Base-by-base conservation (phyloP, 257 asterid genomes). In the Prunella vulgaris region DNA sequence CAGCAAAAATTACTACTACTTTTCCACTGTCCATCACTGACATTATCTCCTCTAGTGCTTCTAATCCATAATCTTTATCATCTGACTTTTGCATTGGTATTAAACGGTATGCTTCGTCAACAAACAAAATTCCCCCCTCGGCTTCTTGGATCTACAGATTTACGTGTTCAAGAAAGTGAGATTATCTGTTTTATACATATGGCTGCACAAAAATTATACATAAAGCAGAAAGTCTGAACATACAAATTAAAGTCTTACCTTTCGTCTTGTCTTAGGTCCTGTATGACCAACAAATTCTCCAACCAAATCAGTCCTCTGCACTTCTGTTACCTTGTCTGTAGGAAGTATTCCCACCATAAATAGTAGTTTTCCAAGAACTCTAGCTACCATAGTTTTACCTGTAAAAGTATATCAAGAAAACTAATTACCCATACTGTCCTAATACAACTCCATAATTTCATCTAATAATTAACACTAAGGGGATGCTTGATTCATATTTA, bases 221-320 rank as follows among this genome's bases (percentile, higher is more conserved):
- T 18, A 35, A 53, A 14, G 8, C 17, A 0, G 5, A 35, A 37
- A 42, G 18, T 46, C n/a, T 32, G 18, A 52, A 48, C 21, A 44
- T 3, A 3, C 2, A 63, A 22, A 65, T 30, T 7, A 17, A 60
- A 60, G 70, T 20, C 32, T 60, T 74, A 85, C 97, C 90, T 87
- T 89, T 76, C 86, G 82, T 87, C 94, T 80, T 9, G 97, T 91
- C 74, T 89, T 89, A 5, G 95, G 89, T 52, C 96, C 96, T 13
- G 97, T 89, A 74, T 89, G 96, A 66, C 97, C 97, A 13, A 92
- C 93, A 78, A 85, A 92, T 78, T 87, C 96, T 71, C 95, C 97
- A 68, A 92, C 97, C 78, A 92, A 78, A 82, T 92, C 97, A 10
- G 97, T 89, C 77, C 97, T 85, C 76, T 92, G 97, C 67, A 92